Evolutionary conservation across 1,284 basidiomycete genomes (phyloP).

Genomic region (Ganoderma boninense): DNA sequence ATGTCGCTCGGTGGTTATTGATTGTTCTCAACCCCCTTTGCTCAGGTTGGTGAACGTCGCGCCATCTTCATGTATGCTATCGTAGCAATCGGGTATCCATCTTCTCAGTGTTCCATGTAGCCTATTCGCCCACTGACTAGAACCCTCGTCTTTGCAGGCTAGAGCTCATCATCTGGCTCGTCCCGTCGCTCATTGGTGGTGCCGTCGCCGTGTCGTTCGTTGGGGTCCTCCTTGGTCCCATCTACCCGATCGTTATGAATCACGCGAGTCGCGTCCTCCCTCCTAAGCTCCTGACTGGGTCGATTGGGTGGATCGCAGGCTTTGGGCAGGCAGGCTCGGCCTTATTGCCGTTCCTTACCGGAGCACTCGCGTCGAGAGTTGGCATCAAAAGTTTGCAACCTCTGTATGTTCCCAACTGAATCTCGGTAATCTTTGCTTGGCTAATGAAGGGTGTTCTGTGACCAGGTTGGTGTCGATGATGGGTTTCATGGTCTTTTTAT

Average conservation of each 20-base stretch:
- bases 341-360: conserved; percentile 63
- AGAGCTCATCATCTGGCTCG: conserved; percentile 69
- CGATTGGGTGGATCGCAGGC: conserved; percentile 67
- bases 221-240: conserved; percentile 58
- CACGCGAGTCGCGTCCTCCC: conserved; percentile 58
- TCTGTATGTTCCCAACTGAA: conserved; percentile 20
- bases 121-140: neutral
- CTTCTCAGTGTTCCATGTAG: neutral
- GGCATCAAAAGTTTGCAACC: conserved; percentile 44
- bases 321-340: conserved; percentile 65
- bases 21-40: neutral
- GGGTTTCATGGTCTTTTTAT: conserved; percentile 35
- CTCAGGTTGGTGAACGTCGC: conserved; percentile 51
- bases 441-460: neutral
- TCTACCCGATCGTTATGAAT: conserved; percentile 65
- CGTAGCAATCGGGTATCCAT: conserved; percentile 46
- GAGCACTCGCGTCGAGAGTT: conserved; percentile 55
- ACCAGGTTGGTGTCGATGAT: conserved; percentile 37
- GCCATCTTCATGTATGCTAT: conserved; percentile 49
- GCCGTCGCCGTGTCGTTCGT: conserved; percentile 64
- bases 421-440: neutral
- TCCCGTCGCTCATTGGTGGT: conserved; percentile 60
- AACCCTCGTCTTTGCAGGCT: conserved; percentile 45
- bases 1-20: neutral
- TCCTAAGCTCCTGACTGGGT: conserved; percentile 58